A percentile compares a stretch with the other conserved stretches of the same genome.
phyloP scores from a whole-genome alignment of 306 rosid species.

The Luffa aegyptiaca region DNA sequence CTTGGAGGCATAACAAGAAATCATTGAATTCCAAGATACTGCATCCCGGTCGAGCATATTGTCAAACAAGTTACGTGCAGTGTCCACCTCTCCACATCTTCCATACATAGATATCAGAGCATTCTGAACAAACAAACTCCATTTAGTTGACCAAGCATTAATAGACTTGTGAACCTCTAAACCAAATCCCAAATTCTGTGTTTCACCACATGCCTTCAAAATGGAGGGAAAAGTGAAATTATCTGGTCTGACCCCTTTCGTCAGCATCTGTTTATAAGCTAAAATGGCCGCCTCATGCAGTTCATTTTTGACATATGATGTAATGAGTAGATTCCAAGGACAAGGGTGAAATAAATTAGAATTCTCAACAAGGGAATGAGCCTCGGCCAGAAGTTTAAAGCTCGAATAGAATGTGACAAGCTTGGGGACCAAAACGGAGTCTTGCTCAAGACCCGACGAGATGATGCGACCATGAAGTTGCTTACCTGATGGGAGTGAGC shows the following conservation, averaged over 20 bases:
- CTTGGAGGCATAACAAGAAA: constrained; percentile 57
- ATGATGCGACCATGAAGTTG: constrained; percentile 64
- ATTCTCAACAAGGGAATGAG: constrained; percentile 33
- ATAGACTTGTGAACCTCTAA: constrained; percentile 57
- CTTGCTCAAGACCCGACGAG: constrained; percentile 39
- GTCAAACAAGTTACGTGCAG: constrained; percentile 61
- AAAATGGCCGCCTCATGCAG: constrained; percentile 40
- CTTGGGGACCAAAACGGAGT: constrained; percentile 52
- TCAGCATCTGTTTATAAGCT: constrained; percentile 56
- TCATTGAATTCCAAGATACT: constrained; percentile 78
- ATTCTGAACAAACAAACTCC: constrained; percentile 72
- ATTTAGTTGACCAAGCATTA: constrained; percentile 24
- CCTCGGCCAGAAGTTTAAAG: constrained; percentile 38
- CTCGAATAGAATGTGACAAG: constrained; percentile 49
- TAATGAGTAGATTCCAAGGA: constrained; percentile 72
- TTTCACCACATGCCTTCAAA: constrained; percentile 82
- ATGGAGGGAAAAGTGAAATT: constrained; percentile 69
- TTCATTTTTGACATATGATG: constrained; percentile 45
- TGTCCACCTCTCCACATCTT: constrained; percentile 53
- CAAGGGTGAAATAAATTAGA: constrained; percentile 45
- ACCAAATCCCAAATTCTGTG: constrained; percentile 41
- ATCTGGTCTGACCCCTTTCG: constrained; percentile 48
- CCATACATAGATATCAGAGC: constrained; percentile 84
- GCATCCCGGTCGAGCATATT: constrained; percentile 53
- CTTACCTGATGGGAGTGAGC: constrained; percentile 41